These are phyloP conservation scores for Apiosordaria backusii DNA, from an alignment of 495 filamentous ascomycete genomes.

Conservation along the genomic window DNA sequence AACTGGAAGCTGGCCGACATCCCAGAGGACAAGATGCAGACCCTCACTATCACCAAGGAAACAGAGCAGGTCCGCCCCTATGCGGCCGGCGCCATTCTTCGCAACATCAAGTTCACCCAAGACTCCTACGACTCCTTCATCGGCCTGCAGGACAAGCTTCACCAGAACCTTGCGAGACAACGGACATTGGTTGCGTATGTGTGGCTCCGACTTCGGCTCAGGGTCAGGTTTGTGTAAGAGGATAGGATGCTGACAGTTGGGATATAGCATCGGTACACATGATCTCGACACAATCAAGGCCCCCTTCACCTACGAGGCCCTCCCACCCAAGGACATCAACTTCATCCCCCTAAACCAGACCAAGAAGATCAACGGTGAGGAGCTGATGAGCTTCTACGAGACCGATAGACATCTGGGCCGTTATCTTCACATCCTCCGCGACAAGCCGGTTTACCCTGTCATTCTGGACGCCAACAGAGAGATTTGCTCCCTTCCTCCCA, in stretches of 20 bases:
- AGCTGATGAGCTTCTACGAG: conserved; percentile 95
- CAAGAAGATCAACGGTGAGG: conserved; percentile 76
- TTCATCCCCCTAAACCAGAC: conserved; percentile 90
- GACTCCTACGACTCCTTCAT: conserved; percentile 97
- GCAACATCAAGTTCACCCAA: conserved; percentile 86
- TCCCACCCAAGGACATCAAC: conserved; percentile 85
- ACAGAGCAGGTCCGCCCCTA: conserved; percentile 79
- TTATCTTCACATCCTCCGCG: conserved; percentile 88
- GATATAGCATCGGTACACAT: conserved; percentile 76
- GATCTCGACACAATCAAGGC: conserved; percentile 91
- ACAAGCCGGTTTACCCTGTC: conserved; percentile 93
- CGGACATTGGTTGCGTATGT: conserved; percentile 73
- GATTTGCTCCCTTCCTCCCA: conserved; percentile 91
- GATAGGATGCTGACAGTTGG: conserved; percentile 4
- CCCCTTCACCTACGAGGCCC: conserved; percentile 94
- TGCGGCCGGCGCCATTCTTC: conserved; percentile 80
- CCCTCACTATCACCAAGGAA: conserved; percentile 74
- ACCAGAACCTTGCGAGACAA: conserved; percentile 91
- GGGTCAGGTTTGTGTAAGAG: too few species aligned
- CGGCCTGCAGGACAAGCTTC: conserved; percentile 92
- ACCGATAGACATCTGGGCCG: conserved; percentile 78
- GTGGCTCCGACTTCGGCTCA: background rate
- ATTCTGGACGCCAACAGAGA: conserved; percentile 84
- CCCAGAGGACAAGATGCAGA: conserved; percentile 67
- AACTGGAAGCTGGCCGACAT: conserved; percentile 73